Evolutionary conservation across 805 yeast genomes (phyloP).

Genomic region (Ogataea salicorniae): DNA sequence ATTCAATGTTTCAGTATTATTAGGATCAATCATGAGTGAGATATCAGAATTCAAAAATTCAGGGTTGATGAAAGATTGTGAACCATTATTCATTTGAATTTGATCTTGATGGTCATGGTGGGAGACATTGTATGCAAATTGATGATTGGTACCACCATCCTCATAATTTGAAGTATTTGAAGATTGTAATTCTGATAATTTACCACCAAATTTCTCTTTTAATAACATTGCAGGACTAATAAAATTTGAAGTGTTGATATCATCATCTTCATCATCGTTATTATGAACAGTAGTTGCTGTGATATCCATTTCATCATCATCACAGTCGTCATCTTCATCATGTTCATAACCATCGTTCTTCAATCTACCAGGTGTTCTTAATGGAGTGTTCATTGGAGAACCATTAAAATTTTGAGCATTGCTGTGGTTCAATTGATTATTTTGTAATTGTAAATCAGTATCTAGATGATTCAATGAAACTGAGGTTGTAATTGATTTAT

Average conservation of each 20-base stretch:
- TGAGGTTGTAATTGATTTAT: constrained; percentile 27
- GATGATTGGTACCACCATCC: not conserved
- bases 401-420: constrained; percentile 6
- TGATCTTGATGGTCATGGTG: not conserved
- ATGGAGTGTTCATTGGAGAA: constrained; percentile 25
- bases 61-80: constrained; percentile 9
- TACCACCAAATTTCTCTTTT: constrained; percentile 29
- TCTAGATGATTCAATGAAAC: constrained; percentile 28
- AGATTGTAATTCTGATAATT: constrained; percentile 17
- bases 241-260: constrained; percentile 11
- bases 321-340: constrained; percentile 15
- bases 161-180: not conserved
- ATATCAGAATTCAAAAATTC: constrained; percentile 19
- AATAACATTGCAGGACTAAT: constrained; percentile 26
- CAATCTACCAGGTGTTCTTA: constrained; percentile 25
- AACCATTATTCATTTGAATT: not conserved
- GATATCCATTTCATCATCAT: constrained; percentile 6
- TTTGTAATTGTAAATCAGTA: constrained; percentile 27
- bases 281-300: constrained; percentile 1
- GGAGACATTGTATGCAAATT: not conserved
- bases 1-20: constrained; percentile 18
- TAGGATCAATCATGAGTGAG: constrained; percentile 17
- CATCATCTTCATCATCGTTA: constrained; percentile 5
- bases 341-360: constrained; percentile 9
- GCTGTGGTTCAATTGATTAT: constrained; percentile 8